Conservation (phyloP, 2,329 filamentous ascomycete species). For the Ceratocystis eucalypticola region DNA sequence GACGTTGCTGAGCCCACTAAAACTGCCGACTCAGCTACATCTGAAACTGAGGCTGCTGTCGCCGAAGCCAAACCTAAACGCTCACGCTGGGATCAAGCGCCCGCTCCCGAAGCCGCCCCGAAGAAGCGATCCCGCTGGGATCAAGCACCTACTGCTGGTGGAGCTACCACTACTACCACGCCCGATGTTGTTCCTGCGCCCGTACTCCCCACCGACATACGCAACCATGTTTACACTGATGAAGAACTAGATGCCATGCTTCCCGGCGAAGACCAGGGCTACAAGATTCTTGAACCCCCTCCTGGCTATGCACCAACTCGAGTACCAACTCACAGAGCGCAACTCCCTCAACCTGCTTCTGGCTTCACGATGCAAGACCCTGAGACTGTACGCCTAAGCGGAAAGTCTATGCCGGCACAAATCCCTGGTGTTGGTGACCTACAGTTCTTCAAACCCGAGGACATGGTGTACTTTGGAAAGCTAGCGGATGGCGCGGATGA, state of each 20-base stretch:
- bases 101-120: slow-evolving; percentile 43
- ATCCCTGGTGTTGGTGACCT: slow-evolving; percentile 92
- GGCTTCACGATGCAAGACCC: slow-evolving; percentile 98
- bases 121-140: slow-evolving; percentile 85
- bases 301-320: slow-evolving; percentile 81
- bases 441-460: slow-evolving; percentile 96
- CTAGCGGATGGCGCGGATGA: slow-evolving; percentile 89
- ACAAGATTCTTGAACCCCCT: slow-evolving; percentile 80
- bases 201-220: slow-evolving; percentile 72
- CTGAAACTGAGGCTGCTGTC: slow-evolving; percentile 31
- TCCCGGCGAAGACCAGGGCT: slow-evolving; percentile 76
- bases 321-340: slow-evolving; percentile 58
- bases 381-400: slow-evolving; percentile 66
- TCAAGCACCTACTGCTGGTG: slow-evolving; percentile 70
- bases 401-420: slow-evolving; percentile 85
- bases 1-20: slow-evolving; percentile 42
- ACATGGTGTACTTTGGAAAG: slow-evolving; percentile 98
- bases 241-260: slow-evolving; percentile 89
- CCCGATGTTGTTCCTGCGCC: slow-evolving; percentile 54
- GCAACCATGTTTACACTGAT: slow-evolving; percentile 74
- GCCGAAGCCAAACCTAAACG: slow-evolving; percentile 50
- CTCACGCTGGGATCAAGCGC: slow-evolving; percentile 79
- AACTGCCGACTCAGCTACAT: slow-evolving; percentile 35
- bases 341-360: slow-evolving; percentile 50
- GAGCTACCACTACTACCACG: slow-evolving; percentile 58